A percentile compares a stretch with the other conserved stretches of the same genome.
Conservation (phyloP, 768 basidiomycete species). For the Boletus pseudo-olivaceus region DNA sequence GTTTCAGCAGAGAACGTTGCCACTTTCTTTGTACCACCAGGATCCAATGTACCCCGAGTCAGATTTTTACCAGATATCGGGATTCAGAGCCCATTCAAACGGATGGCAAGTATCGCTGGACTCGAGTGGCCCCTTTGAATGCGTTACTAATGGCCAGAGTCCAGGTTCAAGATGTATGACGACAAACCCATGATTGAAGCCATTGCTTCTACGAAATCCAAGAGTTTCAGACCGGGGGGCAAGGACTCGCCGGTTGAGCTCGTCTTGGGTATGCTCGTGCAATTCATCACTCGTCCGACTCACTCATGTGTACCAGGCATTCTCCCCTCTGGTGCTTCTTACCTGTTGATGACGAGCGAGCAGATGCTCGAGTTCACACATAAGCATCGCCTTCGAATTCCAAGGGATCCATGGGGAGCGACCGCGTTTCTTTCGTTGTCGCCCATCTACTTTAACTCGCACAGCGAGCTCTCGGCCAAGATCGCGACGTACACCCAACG, state of each 20-base stretch:
- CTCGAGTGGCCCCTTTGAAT: background rate
- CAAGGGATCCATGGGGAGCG: conserved; percentile 13
- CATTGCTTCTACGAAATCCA: conserved; percentile 28
- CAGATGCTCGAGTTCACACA: conserved; percentile 28
- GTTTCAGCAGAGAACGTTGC: background rate
- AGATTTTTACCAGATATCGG: conserved; percentile 29
- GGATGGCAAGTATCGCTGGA: conserved; percentile 13
- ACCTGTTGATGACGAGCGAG: conserved; percentile 39
- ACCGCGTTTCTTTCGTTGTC: conserved; percentile 44
- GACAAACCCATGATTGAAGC: conserved; percentile 34
- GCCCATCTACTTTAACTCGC: conserved; percentile 40
- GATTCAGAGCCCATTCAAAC: conserved; percentile 29
- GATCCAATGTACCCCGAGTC: conserved; percentile 11
- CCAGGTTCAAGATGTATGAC: conserved; percentile 31
- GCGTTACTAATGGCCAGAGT: background rate
- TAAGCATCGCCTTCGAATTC: conserved; percentile 12
- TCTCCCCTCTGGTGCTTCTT: conserved; percentile 40
- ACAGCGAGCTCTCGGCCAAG: conserved; percentile 35
- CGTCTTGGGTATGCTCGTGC: conserved; percentile 36
- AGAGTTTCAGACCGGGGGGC: conserved; percentile 28
- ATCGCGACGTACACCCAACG: conserved; percentile 39
- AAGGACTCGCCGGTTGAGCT: conserved; percentile 36
- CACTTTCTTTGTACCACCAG: background rate
- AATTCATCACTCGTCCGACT: background rate
- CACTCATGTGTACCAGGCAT: conserved; percentile 35